Base-by-base conservation (phyloP, 805 yeast species). In the Kodamaea leandrae region DNA sequence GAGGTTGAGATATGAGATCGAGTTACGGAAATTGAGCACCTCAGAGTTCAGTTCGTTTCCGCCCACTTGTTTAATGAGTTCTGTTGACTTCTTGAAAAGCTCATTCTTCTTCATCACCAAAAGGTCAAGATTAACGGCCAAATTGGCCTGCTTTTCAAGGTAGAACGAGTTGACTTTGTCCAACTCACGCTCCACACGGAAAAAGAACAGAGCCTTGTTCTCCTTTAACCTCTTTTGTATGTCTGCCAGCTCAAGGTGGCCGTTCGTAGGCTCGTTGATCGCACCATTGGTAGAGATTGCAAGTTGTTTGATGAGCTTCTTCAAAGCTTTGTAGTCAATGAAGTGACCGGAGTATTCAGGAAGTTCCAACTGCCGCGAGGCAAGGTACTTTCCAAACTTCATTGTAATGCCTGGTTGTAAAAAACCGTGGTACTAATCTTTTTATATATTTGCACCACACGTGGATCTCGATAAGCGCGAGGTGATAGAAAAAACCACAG, bases 361-460 rank as follows among this genome's bases (percentile, higher is more conserved):
- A 44, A 91, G 71, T 62, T 91, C 97, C 51, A 93, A 72, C 65
- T 89, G 96, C 59, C 97, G 80, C 32, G 95, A 85, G 49, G 96
- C 98, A 59, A 93, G 72, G 58, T 88, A 86, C 64, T 93, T 93
- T 38, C 99, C 99, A 63, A 89, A 93, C 72, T 93, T 93, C 99
- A 71, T 68, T 16, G 21, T 33, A 23, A n/a, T n/a, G n/a, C n/a
- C n/a, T n/a, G n/a, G 12, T 17, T 13, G 4, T 13, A 21, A 35
- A 35, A 9, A n/a, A 15, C 27, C 26, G 28, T 14, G 16, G 12
- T 21, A 6, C 8, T 13, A 23, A 9, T 20, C 7, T 14, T 33
- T 15, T 29, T 15, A 26, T 18, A 32, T 32, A 10, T 20, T 32
- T 14, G 25, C 17, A 32, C 39, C 37, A 32, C 39, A 41, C 44